Percentiles rank a stretch among this genome's conserved stretches.
phyloP scores from a whole-genome alignment of 2,329 filamentous ascomycete genomes.

The Triangularia setosa region DNA sequence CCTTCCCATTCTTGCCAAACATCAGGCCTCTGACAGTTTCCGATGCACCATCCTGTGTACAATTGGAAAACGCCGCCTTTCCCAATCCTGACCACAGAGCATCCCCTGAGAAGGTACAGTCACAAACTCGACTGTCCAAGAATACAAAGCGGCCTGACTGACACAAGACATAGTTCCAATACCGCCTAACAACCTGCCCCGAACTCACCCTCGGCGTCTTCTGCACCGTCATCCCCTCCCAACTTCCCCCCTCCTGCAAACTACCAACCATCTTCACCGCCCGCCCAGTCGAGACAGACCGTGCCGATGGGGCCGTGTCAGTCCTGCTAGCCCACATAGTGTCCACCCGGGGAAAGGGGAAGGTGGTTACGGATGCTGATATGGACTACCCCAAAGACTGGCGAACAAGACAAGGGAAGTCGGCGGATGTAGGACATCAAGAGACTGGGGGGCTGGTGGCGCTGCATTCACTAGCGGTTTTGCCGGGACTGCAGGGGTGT shows the following conservation, averaged over 20 bases:
- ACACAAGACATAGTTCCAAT: slow-evolving; percentile 56
- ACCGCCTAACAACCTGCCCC: slow-evolving; percentile 70
- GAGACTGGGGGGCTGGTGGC: slow-evolving; percentile 71
- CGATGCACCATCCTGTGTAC: slow-evolving; percentile 58
- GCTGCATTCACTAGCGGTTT: slow-evolving; percentile 77
- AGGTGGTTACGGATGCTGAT: slow-evolving; percentile 65
- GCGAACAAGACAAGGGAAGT: slow-evolving; percentile 42
- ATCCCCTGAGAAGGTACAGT: slow-evolving; percentile 52
- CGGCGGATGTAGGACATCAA: slow-evolving; percentile 60
- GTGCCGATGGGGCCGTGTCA: slow-evolving; percentile 51
- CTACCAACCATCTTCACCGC: slow-evolving; percentile 53
- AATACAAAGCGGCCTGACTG: not conserved
- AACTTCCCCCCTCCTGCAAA: slow-evolving; percentile 34
- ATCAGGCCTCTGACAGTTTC: slow-evolving; percentile 67
- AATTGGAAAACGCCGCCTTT: slow-evolving; percentile 54
- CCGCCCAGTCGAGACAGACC: slow-evolving; percentile 55
- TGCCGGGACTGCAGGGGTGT: slow-evolving; percentile 68
- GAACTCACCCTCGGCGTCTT: slow-evolving; percentile 79
- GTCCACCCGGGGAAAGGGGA: slow-evolving; percentile 63
- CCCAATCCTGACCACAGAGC: slow-evolving; percentile 46
- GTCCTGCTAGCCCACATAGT: slow-evolving; percentile 76
- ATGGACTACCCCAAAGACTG: slow-evolving; percentile 73
- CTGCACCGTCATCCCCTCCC: slow-evolving; percentile 54
- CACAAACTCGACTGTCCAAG: no score
- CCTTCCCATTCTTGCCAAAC: slow-evolving; percentile 65